Evolutionary conservation across 352 stramenopile genomes (phyloP).

Genomic region (Globisporangium abappressorium): DNA sequence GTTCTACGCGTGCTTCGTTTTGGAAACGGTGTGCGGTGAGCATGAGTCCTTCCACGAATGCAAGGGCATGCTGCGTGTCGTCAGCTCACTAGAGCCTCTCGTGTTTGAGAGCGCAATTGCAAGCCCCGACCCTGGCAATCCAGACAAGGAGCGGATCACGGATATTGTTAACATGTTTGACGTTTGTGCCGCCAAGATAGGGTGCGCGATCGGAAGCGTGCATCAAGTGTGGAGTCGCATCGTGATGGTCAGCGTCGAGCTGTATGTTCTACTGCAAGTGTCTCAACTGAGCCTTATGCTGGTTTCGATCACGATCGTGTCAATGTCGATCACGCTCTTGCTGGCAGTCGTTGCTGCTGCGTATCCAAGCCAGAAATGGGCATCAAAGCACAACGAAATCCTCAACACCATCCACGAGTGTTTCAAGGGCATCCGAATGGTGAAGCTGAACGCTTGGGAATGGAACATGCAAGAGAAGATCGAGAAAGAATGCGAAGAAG

Average conservation of each 20-base stretch:
- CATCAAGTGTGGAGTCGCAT: constrained; percentile 31
- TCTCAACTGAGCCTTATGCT: constrained; percentile 10
- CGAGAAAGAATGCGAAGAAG: constrained; percentile 36
- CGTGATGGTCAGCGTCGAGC: constrained; percentile 29
- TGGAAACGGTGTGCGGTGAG: too few relatives aligned
- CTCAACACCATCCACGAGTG: constrained; percentile 35
- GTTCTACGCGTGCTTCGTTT: constrained; percentile 18
- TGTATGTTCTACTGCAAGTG: constrained; percentile 38
- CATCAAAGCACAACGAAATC: too few relatives aligned
- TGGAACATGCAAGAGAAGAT: constrained; percentile 65
- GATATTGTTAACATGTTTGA: constrained; percentile 34
- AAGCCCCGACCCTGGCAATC: constrained; percentile 18
- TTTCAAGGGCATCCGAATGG: constrained; percentile 57
- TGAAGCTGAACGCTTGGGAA: constrained; percentile 90
- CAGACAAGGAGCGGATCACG: constrained; percentile 32
- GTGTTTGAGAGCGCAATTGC: constrained; percentile 41
- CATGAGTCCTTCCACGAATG: too few relatives aligned
- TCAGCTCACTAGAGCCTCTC: constrained; percentile 26
- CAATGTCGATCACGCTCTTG: constrained; percentile 23
- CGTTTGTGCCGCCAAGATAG: constrained; percentile 15
- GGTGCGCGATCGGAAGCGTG: constrained; percentile 23
- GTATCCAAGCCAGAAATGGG: too few relatives aligned
- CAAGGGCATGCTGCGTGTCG: constrained; percentile 21
- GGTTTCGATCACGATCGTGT: too few relatives aligned
- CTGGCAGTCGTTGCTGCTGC: constrained; percentile 13